phyloP scores from a whole-genome alignment of 768 basidiomycete genomes.

The Strobilomyces dryophilus region DNA sequence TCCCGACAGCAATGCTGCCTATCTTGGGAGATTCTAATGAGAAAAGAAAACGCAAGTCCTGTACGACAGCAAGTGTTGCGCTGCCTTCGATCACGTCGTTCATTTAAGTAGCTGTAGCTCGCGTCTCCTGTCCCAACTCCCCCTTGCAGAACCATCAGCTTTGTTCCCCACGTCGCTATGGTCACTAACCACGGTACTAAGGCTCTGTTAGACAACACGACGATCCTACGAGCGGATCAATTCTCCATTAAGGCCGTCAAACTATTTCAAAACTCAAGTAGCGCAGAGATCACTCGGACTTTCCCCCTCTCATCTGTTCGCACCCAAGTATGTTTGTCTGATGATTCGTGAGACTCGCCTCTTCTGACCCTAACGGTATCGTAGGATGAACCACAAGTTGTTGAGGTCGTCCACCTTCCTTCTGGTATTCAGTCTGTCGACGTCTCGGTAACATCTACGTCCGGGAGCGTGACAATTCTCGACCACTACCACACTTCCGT shows the following conservation, averaged over 20 bases:
- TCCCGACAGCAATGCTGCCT: background rate
- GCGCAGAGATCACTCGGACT: conserved; percentile 16
- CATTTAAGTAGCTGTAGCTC: background rate
- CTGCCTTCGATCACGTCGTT: background rate
- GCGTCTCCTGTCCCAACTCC: background rate
- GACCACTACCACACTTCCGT: conserved; percentile 8
- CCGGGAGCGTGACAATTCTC: conserved; percentile 10
- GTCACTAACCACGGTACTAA: background rate
- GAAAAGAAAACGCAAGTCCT: background rate
- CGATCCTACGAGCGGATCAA: conserved; percentile 7
- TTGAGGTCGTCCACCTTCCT: conserved; percentile 18
- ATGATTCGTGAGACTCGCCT: no score
- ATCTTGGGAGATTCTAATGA: background rate
- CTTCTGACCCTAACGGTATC: background rate
- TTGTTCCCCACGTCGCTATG: background rate
- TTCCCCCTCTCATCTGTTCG: conserved; percentile 15
- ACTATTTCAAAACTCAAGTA: conserved; percentile 9
- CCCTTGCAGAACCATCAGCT: background rate
- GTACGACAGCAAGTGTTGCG: background rate
- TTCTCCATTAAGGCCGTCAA: conserved; percentile 19
- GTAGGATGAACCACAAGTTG: conserved; percentile 13
- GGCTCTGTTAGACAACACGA: background rate
- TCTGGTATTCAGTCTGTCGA: background rate
- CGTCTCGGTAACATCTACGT: conserved; percentile 11
- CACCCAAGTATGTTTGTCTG: conserved; percentile 1